Evolutionary conservation across 2,329 filamentous ascomycete genomes (phyloP), one percentile per base, ranked within the genome.

Genomic region (Ophiostoma quercus): DNA sequence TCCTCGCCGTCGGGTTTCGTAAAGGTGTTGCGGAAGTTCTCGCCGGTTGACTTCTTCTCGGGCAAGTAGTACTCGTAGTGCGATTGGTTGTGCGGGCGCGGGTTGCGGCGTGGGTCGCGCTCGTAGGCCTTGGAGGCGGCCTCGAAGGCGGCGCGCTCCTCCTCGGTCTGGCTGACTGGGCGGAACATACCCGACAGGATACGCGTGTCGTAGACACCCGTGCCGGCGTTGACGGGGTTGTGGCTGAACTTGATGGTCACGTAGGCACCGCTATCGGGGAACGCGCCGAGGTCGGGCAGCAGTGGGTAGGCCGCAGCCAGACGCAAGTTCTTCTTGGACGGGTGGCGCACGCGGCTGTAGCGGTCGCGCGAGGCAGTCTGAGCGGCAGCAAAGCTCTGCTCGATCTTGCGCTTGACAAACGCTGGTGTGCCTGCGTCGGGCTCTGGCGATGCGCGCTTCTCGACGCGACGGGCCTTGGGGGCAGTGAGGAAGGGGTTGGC

Each of bases 51-150:
- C 29, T 77, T 73, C 8, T 80, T 82, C 68, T 85, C 82, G 6
- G 84, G 81, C 32, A 91, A 82, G 78, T 87, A 91, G 77, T 88
- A 88, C 75, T 90, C 87, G 77, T 90, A 90, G 76, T 89, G 86
- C 80, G 87, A 85, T 69, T 83, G 80, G 72, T 85, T 84, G 70
- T 83, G 81, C 4, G 87, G 87, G 74, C 83, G 83, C 60, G 85
- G 85, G 74, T 84, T 81, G 74, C 82, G 83, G 54, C 78, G 76
- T 1, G 87, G 87, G 74, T 90, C 87, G 66, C 80, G 80, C 76
- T 87, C 83, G 75, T 87, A 81, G 1, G 83, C 82, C 72, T 84
- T 84, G 68, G 83, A 74, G 11, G 85, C 83, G 9, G 81, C 78
- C 65, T 84, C 80, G 74, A 82, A 84, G 0, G 82, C 80, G 3